phyloP scores from a whole-genome alignment of 768 basidiomycete species.

The Lactifluus subvellereus region DNA sequence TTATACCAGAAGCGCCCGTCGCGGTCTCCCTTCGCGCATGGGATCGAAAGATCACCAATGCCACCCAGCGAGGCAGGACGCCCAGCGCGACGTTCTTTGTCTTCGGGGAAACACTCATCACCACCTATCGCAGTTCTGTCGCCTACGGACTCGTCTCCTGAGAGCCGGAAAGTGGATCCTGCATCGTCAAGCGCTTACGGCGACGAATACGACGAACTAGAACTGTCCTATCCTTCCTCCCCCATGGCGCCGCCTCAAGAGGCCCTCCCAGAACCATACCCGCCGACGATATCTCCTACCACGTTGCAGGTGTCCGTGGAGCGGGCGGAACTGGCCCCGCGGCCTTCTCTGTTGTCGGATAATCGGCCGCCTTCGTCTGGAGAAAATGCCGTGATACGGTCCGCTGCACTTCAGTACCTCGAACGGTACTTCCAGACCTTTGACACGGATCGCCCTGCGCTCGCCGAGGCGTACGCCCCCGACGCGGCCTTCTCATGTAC shows the following conservation, averaged over 20 bases:
- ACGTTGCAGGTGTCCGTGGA: background rate
- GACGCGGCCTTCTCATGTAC: constrained; percentile 18
- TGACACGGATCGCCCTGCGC: constrained; percentile 13
- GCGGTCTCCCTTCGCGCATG: background rate
- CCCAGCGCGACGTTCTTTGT: background rate
- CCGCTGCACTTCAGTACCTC: constrained; percentile 7
- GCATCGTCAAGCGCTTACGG: background rate
- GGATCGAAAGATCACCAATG: background rate
- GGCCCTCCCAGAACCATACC: background rate
- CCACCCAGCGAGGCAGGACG: background rate
- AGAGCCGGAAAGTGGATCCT: background rate
- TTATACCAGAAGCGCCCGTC: constrained; percentile 3
- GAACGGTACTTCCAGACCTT: constrained; percentile 14
- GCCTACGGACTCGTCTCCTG: background rate
- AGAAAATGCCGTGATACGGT: background rate
- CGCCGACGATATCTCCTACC: background rate
- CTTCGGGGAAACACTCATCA: background rate
- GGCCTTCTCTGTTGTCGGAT: background rate
- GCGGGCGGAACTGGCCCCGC: background rate
- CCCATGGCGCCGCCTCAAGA: background rate
- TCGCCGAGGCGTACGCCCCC: constrained; percentile 5
- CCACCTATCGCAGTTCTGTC: constrained; percentile 8
- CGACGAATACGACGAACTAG: constrained; percentile 15
- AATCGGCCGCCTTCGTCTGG: background rate
- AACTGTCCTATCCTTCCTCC: constrained; percentile 11